phyloP scores from a whole-genome alignment of 1,139 yeast genomes.

The Pneumocystis carinii region DNA sequence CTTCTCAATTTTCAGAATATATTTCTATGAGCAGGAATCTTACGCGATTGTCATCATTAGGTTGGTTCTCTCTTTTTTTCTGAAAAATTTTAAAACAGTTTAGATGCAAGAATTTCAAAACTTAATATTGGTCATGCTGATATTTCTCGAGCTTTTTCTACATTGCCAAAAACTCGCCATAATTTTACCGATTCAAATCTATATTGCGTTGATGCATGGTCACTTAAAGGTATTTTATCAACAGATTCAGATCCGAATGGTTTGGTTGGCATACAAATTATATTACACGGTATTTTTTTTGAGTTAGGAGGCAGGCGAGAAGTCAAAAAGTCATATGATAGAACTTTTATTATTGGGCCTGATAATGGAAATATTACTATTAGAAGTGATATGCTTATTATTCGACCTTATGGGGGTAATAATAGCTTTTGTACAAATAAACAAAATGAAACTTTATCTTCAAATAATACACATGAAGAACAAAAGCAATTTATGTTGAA shows the following conservation, averaged over 20 bases:
- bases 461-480: slow-evolving; percentile 13
- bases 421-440: slow-evolving; percentile 7
- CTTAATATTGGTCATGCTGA: slow-evolving; percentile 58
- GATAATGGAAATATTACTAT: slow-evolving; percentile 9
- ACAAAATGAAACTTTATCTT: background rate
- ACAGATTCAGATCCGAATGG: slow-evolving; percentile 30
- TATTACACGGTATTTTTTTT: slow-evolving; percentile 70
- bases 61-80: background rate
- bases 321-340: slow-evolving; percentile 20
- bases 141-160: slow-evolving; percentile 45
- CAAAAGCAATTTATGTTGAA: slow-evolving; percentile 51
- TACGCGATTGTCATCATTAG: slow-evolving; percentile 45
- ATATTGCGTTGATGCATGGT: slow-evolving; percentile 67
- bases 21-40: slow-evolving; percentile 59
- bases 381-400: slow-evolving; percentile 9
- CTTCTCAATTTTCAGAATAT: slow-evolving; percentile 17
- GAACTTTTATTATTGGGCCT: slow-evolving; percentile 11
- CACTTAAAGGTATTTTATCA: slow-evolving; percentile 20
- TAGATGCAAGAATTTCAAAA: slow-evolving; percentile 38
- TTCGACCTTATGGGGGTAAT: slow-evolving; percentile 11
- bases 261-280: slow-evolving; percentile 59
- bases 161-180: slow-evolving; percentile 65
- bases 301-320: slow-evolving; percentile 37
- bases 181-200: slow-evolving; percentile 46
- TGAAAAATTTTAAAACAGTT: background rate